Conservation (phyloP, 148 eudicot species). For the Drosera capensis region DNA sequence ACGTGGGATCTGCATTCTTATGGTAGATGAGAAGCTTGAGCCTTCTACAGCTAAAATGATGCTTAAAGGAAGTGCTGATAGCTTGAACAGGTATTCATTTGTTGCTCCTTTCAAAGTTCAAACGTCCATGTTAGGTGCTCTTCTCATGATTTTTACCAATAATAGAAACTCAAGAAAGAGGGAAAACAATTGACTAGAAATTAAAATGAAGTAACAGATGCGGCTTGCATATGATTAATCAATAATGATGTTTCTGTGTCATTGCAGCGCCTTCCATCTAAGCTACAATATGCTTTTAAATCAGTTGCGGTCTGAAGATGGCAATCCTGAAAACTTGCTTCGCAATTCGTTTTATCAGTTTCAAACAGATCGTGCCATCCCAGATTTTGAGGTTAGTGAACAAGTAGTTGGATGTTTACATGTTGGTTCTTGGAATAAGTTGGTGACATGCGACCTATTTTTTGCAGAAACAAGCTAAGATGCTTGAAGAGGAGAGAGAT, state of each 20-base stretch:
- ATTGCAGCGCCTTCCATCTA: conserved; percentile 86
- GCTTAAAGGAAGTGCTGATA: conserved; percentile 93
- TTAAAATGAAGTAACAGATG: too few relatives aligned
- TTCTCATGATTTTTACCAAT: background rate
- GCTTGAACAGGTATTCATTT: conserved; percentile 67
- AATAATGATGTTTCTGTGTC: conserved; percentile 4
- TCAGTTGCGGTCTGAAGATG: conserved; percentile 89
- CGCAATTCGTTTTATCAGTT: conserved; percentile 94
- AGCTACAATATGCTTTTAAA: conserved; percentile 98
- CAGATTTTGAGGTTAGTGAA: conserved; percentile 70
- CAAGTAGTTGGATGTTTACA: conserved; percentile 1
- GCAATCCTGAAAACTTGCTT: conserved; percentile 88
- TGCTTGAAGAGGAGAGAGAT: conserved; percentile 63
- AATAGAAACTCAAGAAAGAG: too few relatives aligned
- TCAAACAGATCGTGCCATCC: conserved; percentile 88
- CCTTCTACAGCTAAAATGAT: conserved; percentile 94
- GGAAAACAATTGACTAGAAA: too few relatives aligned
- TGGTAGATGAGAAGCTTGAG: conserved; percentile 98
- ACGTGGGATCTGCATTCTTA: conserved; percentile 91
- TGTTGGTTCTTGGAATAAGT: background rate
- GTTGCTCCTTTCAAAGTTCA: background rate
- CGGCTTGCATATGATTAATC: too few relatives aligned
- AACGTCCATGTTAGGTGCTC: conserved; percentile 42
- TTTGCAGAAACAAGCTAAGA: conserved; percentile 62
- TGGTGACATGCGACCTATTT: conserved; percentile 3